Evolutionary conservation across 148 eudicot genomes (phyloP).

Genomic region (Rhododendron vialii): DNA sequence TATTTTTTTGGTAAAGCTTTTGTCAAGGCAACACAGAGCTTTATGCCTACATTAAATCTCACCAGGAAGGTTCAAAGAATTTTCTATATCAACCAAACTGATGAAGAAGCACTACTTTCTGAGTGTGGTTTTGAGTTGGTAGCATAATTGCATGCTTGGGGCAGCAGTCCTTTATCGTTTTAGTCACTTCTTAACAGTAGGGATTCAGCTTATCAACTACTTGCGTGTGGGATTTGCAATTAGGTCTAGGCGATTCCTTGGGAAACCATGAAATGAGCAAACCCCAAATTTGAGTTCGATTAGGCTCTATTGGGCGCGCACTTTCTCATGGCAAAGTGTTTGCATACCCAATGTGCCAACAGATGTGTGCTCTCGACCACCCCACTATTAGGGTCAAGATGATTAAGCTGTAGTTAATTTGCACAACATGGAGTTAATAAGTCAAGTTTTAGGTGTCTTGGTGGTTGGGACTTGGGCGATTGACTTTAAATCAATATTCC

Average conservation of each 20-base stretch:
- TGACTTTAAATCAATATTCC: background rate
- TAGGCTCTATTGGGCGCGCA: background rate
- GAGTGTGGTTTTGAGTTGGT: background rate
- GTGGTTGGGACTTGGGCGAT: background rate
- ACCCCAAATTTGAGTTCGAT: background rate
- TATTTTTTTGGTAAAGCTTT: background rate
- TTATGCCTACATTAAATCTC: background rate
- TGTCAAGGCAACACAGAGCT: background rate
- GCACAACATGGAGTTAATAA: background rate
- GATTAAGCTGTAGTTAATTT: background rate
- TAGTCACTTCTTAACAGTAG: background rate
- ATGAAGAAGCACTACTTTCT: background rate
- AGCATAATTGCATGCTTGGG: background rate
- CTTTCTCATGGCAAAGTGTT: background rate
- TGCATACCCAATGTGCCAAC: no score
- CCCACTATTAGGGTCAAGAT: background rate
- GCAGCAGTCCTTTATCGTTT: background rate
- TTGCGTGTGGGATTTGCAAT: background rate
- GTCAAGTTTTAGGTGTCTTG: background rate
- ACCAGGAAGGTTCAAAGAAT: background rate
- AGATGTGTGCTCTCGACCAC: no score
- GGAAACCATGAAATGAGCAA: background rate
- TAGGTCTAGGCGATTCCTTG: background rate
- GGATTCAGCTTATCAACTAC: background rate
- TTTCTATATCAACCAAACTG: background rate